phyloP scores from a whole-genome alignment of 2,329 filamentous ascomycete genomes.

The Fusarium sp. region DNA sequence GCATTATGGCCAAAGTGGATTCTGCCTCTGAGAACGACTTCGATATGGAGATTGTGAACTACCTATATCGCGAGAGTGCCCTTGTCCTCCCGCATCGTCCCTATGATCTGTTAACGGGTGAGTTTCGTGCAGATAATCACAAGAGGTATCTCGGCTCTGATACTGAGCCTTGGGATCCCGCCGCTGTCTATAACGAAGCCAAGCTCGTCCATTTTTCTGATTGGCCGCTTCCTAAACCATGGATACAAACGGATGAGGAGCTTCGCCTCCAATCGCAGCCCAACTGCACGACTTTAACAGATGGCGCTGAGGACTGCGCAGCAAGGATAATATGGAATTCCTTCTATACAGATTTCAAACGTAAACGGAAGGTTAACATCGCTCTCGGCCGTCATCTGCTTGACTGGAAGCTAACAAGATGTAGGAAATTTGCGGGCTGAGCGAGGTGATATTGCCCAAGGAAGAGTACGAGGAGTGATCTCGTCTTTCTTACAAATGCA shows the following conservation, averaged over 20 bases:
- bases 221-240: conserved; percentile 74
- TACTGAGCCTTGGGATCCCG: conserved; percentile 68
- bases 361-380: conserved; percentile 16
- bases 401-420: not conserved
- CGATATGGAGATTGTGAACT: conserved; percentile 76
- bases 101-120: conserved; percentile 69
- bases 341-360: conserved; percentile 61
- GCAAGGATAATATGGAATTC: conserved; percentile 36
- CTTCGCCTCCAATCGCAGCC: conserved; percentile 36
- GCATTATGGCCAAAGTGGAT: conserved; percentile 44
- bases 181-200: conserved; percentile 62
- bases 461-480: not conserved
- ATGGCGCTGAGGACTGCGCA: conserved; percentile 58
- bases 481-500: not conserved
- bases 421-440: not conserved
- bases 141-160: conserved; percentile 53
- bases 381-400: fast-evolving
- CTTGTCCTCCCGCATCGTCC: conserved; percentile 72
- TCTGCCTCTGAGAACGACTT: conserved; percentile 52
- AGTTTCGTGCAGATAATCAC: conserved; percentile 66
- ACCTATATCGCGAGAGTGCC: conserved; percentile 66
- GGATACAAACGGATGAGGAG: conserved; percentile 44
- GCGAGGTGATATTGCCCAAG: not conserved
- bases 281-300: conserved; percentile 55
- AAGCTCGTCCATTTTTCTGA: conserved; percentile 78